A percentile compares a stretch with the other conserved stretches of the same genome.
These are phyloP conservation scores for Achlya hypogyna DNA, from an alignment of 352 stramenopile species.

Conservation along the genomic window DNA sequence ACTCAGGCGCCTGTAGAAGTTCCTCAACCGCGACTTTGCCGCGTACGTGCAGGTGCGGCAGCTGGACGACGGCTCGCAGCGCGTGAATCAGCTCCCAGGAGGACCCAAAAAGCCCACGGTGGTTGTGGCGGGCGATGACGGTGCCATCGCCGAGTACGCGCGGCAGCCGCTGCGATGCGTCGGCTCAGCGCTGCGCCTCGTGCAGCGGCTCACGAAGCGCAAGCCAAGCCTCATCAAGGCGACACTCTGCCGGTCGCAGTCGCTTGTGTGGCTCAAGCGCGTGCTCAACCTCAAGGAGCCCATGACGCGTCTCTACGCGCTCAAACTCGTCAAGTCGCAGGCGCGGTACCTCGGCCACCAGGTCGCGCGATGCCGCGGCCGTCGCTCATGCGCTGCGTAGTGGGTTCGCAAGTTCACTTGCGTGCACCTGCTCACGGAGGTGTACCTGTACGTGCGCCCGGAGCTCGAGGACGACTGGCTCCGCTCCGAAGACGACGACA, in stretches of 20 bases:
- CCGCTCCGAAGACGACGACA: conserved; percentile 68
- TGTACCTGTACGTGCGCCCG: conserved; percentile 69
- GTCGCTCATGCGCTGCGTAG: conserved; percentile 26
- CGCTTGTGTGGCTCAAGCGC: conserved; percentile 34
- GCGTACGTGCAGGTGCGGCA: conserved; percentile 68
- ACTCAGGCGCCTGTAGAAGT: conserved; percentile 32
- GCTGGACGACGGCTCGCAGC: conserved; percentile 30
- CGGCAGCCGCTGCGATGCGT: conserved; percentile 60
- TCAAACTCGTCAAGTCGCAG: conserved; percentile 81
- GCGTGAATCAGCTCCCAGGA: conserved; percentile 51
- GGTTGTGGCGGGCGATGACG: conserved; percentile 46
- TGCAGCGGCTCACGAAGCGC: conserved; percentile 79
- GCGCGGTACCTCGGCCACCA: conserved; percentile 72
- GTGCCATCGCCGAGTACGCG: conserved; percentile 50
- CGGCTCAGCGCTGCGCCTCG: conserved; percentile 62
- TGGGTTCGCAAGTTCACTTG: conserved; percentile 83
- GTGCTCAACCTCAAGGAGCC: conserved; percentile 39
- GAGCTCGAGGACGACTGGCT: conserved; percentile 78
- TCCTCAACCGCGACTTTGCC: conserved; percentile 78
- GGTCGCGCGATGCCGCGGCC: conserved; percentile 26
- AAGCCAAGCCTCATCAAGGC: conserved; percentile 82
- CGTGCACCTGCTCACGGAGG: conserved; percentile 59
- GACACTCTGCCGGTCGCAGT: conserved; percentile 54
- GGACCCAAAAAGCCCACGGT: conserved; percentile 43
- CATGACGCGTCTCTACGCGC: conserved; percentile 54